phyloP scores from a whole-genome alignment of 805 yeast species.

The Saturnispora galanensis region DNA sequence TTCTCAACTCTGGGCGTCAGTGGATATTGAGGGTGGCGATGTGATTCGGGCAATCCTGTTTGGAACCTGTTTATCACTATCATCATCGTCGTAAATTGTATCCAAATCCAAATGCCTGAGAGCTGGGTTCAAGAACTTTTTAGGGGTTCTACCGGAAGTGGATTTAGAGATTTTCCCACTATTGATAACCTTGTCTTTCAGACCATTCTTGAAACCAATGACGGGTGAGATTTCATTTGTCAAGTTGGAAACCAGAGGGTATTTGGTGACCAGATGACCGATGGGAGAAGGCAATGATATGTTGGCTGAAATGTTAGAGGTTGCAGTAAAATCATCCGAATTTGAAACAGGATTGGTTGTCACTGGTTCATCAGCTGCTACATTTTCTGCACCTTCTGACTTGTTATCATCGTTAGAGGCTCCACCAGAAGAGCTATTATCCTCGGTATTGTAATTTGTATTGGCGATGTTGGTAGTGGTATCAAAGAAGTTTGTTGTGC shows the following conservation, averaged over 20 bases:
- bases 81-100: constrained; percentile 7
- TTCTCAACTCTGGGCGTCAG: neutral
- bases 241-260: neutral
- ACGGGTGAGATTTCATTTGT: constrained; percentile 11
- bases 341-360: no score
- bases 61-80: neutral
- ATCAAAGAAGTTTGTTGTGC: constrained; percentile 8
- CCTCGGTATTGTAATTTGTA: no score
- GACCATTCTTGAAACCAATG: constrained; percentile 13
- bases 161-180: constrained; percentile 7
- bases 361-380: no score
- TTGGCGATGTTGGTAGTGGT: constrained; percentile 2
- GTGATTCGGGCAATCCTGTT: no score
- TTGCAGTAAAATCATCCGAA: no score
- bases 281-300: no score
- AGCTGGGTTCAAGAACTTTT: constrained; percentile 14
- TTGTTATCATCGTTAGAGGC: no score
- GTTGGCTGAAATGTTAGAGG: no score
- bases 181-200: constrained; percentile 1
- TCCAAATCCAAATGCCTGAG: constrained; percentile 13
- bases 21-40: no score
- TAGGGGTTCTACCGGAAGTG: neutral
- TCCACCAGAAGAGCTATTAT: no score
- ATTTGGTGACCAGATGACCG: no score
- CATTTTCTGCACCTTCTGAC: no score